A percentile compares a stretch with the other conserved stretches of the same genome.
Conservation (phyloP, 768 basidiomycete species). For the Amanita thiersii region DNA sequence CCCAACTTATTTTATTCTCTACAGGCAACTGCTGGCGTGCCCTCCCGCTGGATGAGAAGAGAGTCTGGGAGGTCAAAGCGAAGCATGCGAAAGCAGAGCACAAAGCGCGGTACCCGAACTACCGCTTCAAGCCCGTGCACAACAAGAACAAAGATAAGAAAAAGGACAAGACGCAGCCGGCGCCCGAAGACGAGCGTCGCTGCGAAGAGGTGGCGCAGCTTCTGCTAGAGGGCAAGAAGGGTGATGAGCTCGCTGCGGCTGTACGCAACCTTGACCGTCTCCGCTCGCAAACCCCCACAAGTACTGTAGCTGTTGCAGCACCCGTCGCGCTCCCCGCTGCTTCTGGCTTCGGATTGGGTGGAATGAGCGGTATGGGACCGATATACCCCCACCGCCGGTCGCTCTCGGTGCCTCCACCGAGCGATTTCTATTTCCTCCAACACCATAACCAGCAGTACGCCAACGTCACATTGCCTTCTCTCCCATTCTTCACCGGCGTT, state of each 20-base stretch:
- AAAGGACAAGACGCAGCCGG: conserved; percentile 27
- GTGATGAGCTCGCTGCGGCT: conserved; percentile 56
- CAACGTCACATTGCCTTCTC: conserved; percentile 33
- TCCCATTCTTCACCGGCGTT: conserved; percentile 35
- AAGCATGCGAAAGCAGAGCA: conserved; percentile 71
- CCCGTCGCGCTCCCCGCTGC: conserved; percentile 12
- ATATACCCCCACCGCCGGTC: conserved; percentile 41
- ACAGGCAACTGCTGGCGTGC: conserved; percentile 73
- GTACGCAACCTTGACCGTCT: conserved; percentile 43
- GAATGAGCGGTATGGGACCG: conserved; percentile 8
- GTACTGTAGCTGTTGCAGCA: conserved; percentile 9
- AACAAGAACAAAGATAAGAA: conserved; percentile 39
- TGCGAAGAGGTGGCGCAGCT: conserved; percentile 63
- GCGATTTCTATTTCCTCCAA: conserved; percentile 32
- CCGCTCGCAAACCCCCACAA: conserved; percentile 13
- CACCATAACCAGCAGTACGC: conserved; percentile 17
- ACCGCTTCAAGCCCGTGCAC: conserved; percentile 47
- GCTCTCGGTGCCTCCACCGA: conserved; percentile 55
- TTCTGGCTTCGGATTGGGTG: conserved; percentile 1
- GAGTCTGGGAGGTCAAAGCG: conserved; percentile 64
- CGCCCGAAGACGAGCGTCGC: conserved; percentile 51
- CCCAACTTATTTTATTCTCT: conserved; percentile 1
- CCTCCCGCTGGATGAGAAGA: conserved; percentile 63
- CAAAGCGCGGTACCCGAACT: conserved; percentile 61
- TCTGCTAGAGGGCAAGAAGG: conserved; percentile 62